Percentiles rank a stretch among this genome's conserved stretches.
These are phyloP conservation scores for Aspergillus sp. DNA, from an alignment of 2,329 filamentous ascomycete species.

Conservation along the genomic window DNA sequence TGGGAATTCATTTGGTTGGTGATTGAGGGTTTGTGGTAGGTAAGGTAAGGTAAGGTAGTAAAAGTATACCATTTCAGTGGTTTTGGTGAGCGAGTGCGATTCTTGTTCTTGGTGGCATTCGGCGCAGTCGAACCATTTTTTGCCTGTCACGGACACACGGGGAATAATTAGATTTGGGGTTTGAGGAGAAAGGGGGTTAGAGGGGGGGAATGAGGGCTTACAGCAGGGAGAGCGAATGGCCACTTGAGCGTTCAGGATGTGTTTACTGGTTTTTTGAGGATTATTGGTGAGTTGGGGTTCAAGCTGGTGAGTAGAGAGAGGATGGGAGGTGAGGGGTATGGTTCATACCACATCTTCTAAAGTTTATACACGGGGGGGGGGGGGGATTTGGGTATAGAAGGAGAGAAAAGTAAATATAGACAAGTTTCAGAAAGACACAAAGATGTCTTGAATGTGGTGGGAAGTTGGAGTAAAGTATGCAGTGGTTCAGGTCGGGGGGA, in stretches of 20 bases:
- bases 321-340: not conserved
- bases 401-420: not conserved
- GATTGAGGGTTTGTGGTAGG: not conserved
- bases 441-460: no score
- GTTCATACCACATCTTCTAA: not conserved
- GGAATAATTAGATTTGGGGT: not conserved
- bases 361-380: constrained; percentile 1
- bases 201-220: constrained; percentile 48
- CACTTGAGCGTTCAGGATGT: constrained; percentile 97
- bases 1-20: not conserved
- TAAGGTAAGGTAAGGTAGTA: not conserved
- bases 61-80: constrained; percentile 69
- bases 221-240: constrained; percentile 94
- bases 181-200: not conserved
- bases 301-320: not conserved
- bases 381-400: constrained; percentile 1
- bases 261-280: constrained; percentile 66
- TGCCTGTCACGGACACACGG: constrained; percentile 56
- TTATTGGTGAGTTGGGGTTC: not conserved
- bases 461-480: constrained; percentile 2
- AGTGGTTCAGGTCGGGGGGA: constrained; percentile 15
- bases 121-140: constrained; percentile 98
- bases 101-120: constrained; percentile 88
- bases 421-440: no score
- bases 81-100: constrained; percentile 72